These are phyloP conservation scores for Abelmoschus esculentus DNA, from an alignment of 345 rosid genomes.

Conservation along the genomic window DNA sequence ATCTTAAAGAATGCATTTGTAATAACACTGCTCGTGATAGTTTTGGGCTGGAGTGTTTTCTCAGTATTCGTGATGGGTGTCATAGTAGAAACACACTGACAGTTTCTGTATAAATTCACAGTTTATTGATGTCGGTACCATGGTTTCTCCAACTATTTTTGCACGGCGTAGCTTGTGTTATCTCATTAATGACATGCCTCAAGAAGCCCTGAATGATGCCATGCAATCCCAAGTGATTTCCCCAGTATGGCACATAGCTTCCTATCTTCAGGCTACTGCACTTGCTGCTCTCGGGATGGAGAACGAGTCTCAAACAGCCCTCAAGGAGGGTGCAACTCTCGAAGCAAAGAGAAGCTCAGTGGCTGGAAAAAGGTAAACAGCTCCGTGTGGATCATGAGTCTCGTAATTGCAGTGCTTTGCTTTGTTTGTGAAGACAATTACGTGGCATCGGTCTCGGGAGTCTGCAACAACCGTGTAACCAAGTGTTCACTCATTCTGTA, in stretches of 20 bases:
- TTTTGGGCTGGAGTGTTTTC: too few relatives aligned
- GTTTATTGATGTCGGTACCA: constrained; percentile 66
- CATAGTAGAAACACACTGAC: too few relatives aligned
- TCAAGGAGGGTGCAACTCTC: constrained; percentile 59
- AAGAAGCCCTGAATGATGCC: constrained; percentile 65
- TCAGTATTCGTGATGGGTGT: too few relatives aligned
- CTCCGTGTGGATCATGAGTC: not conserved
- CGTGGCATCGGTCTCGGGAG: too few relatives aligned
- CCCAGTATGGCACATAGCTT: constrained; percentile 22
- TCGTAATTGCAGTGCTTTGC: too few relatives aligned
- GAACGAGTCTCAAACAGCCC: constrained; percentile 63
- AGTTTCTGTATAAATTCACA: constrained; percentile 22
- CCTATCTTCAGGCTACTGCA: constrained; percentile 65
- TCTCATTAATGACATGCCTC: constrained; percentile 62
- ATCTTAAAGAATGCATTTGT: too few relatives aligned
- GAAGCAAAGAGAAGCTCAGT: constrained; percentile 42
- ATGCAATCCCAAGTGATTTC: constrained; percentile 61
- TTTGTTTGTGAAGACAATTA: too few relatives aligned
- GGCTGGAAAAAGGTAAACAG: constrained; percentile 19
- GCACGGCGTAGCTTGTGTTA: constrained; percentile 71
- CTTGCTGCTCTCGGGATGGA: constrained; percentile 56
- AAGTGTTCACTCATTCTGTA: too few relatives aligned
- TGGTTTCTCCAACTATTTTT: constrained; percentile 63
- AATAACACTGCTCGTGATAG: too few relatives aligned
- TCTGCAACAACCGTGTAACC: too few relatives aligned